phyloP scores from a whole-genome alignment of 1,139 yeast genomes.

The Yamadazyma membranifaciens region DNA sequence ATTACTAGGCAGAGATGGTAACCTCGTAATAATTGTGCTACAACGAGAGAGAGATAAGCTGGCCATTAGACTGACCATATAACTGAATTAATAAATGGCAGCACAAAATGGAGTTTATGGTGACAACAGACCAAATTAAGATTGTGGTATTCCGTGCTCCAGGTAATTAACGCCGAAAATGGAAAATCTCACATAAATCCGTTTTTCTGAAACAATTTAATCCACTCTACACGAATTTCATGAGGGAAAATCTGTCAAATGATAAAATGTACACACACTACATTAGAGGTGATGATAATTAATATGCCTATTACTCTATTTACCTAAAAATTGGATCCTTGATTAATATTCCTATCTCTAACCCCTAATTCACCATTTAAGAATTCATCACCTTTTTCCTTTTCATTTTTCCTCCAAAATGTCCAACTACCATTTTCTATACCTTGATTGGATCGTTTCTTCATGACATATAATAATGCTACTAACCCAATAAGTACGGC shows the following conservation, averaged over 20 bases:
- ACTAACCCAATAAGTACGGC: constrained; percentile 38
- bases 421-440: constrained; percentile 44
- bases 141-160: no score
- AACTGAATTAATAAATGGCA: no score
- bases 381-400: constrained; percentile 50
- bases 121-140: no score
- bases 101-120: no score
- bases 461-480: constrained; percentile 36
- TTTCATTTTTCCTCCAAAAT: constrained; percentile 51
- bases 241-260: no score
- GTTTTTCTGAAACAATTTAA: no score
- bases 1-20: no score
- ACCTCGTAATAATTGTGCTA: no score
- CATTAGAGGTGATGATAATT: background rate
- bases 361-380: constrained; percentile 61
- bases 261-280: background rate
- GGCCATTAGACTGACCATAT: no score
- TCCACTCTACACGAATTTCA: no score
- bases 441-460: constrained; percentile 30
- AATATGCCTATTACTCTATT: background rate
- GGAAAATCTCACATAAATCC: background rate
- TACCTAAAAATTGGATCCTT: constrained; percentile 43
- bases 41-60: no score
- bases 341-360: constrained; percentile 46
- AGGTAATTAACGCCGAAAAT: no score